phyloP scores from a whole-genome alignment of 1,284 basidiomycete genomes.

The Naganishia sp. region DNA sequence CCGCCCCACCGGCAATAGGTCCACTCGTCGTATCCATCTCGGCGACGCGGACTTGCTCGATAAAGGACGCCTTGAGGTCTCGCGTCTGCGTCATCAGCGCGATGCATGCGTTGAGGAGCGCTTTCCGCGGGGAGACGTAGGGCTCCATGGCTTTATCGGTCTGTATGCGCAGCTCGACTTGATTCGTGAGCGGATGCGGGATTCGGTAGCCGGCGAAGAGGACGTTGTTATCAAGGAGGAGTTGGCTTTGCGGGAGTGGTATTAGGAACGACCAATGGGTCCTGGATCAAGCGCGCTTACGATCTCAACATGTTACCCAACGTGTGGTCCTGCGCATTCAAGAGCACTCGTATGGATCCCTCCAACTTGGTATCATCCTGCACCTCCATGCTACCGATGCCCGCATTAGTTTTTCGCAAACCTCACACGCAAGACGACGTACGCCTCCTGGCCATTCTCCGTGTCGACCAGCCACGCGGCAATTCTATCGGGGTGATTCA shows the following conservation, averaged over 20 bases:
- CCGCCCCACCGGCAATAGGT: not conserved
- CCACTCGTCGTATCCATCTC: slow-evolving; percentile 6
- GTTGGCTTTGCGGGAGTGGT: slow-evolving; percentile 63
- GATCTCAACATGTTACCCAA: slow-evolving; percentile 92
- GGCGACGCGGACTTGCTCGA: slow-evolving; percentile 27
- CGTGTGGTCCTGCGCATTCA: slow-evolving; percentile 97
- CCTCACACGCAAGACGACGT: slow-evolving; percentile 52
- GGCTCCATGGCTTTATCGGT: slow-evolving; percentile 62
- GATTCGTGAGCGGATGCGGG: slow-evolving; percentile 91
- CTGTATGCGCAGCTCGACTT: slow-evolving; percentile 92
- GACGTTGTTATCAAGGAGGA: slow-evolving; percentile 77
- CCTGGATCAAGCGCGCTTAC: slow-evolving; percentile 59
- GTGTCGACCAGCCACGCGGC: slow-evolving; percentile 78
- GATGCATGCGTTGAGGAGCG: slow-evolving; percentile 80
- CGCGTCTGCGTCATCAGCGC: slow-evolving; percentile 63
- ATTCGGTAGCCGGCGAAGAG: slow-evolving; percentile 98
- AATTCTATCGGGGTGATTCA: slow-evolving; percentile 92
- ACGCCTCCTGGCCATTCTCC: slow-evolving; percentile 89
- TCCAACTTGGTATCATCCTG: slow-evolving; percentile 96
- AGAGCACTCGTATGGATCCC: slow-evolving; percentile 89
- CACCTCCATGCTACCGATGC: slow-evolving; percentile 70
- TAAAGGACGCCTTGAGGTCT: slow-evolving; percentile 24
- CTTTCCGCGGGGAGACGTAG: slow-evolving; percentile 71
- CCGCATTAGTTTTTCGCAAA: not conserved
- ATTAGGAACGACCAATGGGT: not conserved